These are phyloP conservation scores for Neonectria faginata DNA, from an alignment of 2,329 filamentous ascomycete genomes.

Conservation along the genomic window DNA sequence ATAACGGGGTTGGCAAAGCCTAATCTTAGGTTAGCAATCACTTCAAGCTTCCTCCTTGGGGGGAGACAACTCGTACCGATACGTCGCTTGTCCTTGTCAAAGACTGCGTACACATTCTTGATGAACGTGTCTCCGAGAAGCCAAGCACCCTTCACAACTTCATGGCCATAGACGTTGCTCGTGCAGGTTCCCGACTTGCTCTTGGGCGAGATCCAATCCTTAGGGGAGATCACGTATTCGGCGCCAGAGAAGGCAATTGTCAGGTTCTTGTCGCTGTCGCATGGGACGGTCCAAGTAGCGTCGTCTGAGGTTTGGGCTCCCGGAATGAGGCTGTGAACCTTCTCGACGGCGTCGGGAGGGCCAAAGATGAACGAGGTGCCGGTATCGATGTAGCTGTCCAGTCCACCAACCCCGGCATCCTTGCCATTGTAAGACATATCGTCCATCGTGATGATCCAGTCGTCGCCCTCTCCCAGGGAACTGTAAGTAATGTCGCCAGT, in stretches of 20 bases:
- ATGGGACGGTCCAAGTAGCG: conserved; percentile 78
- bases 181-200: conserved; percentile 63
- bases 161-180: conserved; percentile 80
- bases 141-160: conserved; percentile 76
- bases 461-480: conserved; percentile 62
- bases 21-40: conserved; percentile 28
- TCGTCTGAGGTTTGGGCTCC: conserved; percentile 68
- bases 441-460: conserved; percentile 80
- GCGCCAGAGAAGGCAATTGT: conserved; percentile 76
- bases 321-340: conserved; percentile 75
- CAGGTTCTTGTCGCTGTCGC: conserved; percentile 70
- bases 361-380: conserved; percentile 85
- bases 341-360: conserved; percentile 72
- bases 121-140: conserved; percentile 87
- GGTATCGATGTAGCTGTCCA: conserved; percentile 81
- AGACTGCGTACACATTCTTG: conserved; percentile 90
- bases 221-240: conserved; percentile 73
- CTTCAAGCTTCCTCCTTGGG: not conserved
- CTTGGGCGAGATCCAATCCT: conserved; percentile 75
- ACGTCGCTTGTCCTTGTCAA: conserved; percentile 76
- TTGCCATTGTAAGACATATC: conserved; percentile 73
- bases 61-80: conserved; percentile 63
- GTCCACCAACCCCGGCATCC: conserved; percentile 64
- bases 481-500: conserved; percentile 77
- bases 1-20: conserved; percentile 41